Conservation (phyloP, 495 filamentous ascomycete species). For the Elaphomyces granulatus region DNA sequence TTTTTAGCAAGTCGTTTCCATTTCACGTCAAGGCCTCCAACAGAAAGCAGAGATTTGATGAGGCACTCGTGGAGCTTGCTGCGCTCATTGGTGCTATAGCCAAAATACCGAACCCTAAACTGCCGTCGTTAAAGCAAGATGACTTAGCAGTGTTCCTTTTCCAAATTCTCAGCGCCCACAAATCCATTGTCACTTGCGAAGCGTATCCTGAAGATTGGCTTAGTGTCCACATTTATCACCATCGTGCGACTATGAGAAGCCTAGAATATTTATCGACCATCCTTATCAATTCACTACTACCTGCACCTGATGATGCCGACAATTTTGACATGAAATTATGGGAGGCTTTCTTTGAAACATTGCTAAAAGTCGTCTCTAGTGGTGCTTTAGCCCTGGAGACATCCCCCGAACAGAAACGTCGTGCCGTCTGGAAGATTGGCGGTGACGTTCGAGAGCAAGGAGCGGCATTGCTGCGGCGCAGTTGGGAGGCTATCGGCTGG, state of each 20-base stretch:
- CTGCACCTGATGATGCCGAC: conserved; percentile 82
- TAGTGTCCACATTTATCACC: conserved; percentile 87
- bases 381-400: conserved; percentile 84
- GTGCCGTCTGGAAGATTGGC: conserved; percentile 97
- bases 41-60: conserved; percentile 56
- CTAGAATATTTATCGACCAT: conserved; percentile 73
- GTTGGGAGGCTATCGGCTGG: conserved; percentile 97
- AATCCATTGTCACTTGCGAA: conserved; percentile 76
- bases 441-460: conserved; percentile 91
- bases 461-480: conserved; percentile 64
- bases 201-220: conserved; percentile 86
- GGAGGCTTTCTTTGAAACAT: conserved; percentile 80
- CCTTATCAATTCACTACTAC: conserved; percentile 63
- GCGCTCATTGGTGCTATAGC: conserved; percentile 73
- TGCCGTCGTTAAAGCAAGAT: conserved; percentile 49
- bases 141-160: conserved; percentile 63
- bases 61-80: conserved; percentile 77
- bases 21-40: conserved; percentile 63
- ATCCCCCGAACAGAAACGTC: conserved; percentile 89
- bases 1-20: conserved; percentile 83
- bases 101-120: conserved; percentile 40
- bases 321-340: conserved; percentile 85
- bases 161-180: conserved; percentile 59
- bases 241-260: conserved; percentile 75
- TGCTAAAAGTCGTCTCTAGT: conserved; percentile 80